Evolutionary conservation across 495 filamentous ascomycete species (phyloP).

Genomic region (Penicillium waksmanii): DNA sequence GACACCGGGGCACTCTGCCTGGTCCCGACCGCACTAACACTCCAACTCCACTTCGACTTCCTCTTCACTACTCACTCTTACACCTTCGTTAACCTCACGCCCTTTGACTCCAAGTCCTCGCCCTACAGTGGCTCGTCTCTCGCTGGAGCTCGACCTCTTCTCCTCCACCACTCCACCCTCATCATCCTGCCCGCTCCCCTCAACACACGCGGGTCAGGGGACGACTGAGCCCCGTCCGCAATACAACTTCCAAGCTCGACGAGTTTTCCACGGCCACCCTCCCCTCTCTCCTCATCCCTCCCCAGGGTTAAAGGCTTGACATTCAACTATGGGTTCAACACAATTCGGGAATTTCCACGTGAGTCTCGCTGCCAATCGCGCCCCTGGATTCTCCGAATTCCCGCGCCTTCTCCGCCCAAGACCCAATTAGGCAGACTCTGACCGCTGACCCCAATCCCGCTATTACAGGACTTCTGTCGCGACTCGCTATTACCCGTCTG

Average conservation of each 20-base stretch:
- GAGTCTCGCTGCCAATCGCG: constrained; percentile 40
- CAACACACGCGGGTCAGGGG: constrained; percentile 38
- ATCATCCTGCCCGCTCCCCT: background rate
- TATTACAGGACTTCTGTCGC: constrained; percentile 84
- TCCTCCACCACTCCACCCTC: background rate
- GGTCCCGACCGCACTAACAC: constrained; percentile 8
- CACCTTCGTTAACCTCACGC: constrained; percentile 1
- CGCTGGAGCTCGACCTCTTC: background rate
- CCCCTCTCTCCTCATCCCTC: background rate
- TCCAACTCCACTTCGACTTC: constrained; percentile 6
- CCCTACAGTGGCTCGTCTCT: constrained; percentile 7
- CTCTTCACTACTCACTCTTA: background rate
- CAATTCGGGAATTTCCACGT: constrained; percentile 92
- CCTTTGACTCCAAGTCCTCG: background rate
- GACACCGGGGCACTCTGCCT: background rate
- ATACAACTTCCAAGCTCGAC: background rate
- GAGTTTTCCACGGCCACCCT: background rate
- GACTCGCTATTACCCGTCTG: constrained; percentile 95
- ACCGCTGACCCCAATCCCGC: constrained; percentile 19
- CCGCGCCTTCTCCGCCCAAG: constrained; percentile 16
- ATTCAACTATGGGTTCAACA: constrained; percentile 57
- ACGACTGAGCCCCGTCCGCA: constrained; percentile 22
- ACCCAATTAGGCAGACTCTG: constrained; percentile 19
- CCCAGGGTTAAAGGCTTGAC: background rate
- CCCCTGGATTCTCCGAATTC: background rate